These are phyloP conservation scores for Stevia rebaudiana DNA, from an alignment of 140 eudicot species.

Conservation along the genomic window DNA sequence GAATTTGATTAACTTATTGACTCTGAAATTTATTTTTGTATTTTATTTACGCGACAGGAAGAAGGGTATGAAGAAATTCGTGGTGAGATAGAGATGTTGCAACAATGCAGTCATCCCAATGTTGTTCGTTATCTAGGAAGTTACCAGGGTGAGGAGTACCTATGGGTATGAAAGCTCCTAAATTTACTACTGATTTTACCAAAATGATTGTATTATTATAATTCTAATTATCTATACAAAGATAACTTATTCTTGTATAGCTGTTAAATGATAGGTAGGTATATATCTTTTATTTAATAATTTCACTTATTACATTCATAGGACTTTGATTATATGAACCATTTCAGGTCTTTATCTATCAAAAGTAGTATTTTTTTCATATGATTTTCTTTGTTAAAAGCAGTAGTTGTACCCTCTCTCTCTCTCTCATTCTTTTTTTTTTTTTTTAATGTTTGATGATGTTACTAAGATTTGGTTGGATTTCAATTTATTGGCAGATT, in stretches of 20 bases:
- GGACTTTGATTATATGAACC: slow-evolving; percentile 4
- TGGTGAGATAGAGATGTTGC: slow-evolving; percentile 97
- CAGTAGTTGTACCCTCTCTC: background rate
- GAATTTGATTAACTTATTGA: slow-evolving; percentile 17
- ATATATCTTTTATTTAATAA: background rate
- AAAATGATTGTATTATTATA: background rate
- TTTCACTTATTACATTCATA: background rate
- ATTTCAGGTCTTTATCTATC: slow-evolving; percentile 9
- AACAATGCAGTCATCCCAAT: slow-evolving; percentile 98
- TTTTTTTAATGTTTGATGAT: background rate
- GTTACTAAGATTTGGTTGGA: slow-evolving; percentile 10
- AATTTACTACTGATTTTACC: background rate
- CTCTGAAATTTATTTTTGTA: background rate
- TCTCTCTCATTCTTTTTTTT: background rate
- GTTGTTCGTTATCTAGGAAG: slow-evolving; percentile 98
- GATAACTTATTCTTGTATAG: background rate
- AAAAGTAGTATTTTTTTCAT: background rate
- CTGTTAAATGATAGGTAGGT: background rate
- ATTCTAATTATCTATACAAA: slow-evolving; percentile 1
- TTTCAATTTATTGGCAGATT: slow-evolving; percentile 58
- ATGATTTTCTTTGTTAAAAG: slow-evolving; percentile 11
- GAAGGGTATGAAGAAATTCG: slow-evolving; percentile 98
- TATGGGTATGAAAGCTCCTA: slow-evolving; percentile 59
- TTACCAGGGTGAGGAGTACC: slow-evolving; percentile 94
- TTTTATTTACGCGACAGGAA: slow-evolving; percentile 41